A percentile compares a stretch with the other conserved stretches of the same genome.
phyloP scores from a whole-genome alignment of 208 protist genomes.

The Polymyxa betae region DNA sequence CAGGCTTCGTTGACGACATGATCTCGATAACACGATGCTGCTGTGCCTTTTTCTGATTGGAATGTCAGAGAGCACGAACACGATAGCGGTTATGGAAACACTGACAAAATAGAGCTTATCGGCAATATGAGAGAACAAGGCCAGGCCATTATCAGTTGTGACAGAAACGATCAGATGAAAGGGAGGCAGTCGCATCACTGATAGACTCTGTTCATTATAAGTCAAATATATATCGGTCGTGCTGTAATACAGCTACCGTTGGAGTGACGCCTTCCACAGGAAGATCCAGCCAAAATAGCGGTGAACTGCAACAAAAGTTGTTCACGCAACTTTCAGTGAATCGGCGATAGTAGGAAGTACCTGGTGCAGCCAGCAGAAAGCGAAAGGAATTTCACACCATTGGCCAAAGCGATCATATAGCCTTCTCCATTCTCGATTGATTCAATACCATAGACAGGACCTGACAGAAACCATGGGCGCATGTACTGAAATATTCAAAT shows the following conservation, averaged over 20 bases:
- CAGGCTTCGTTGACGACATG: neutral
- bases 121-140: neutral
- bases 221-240: neutral
- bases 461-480: neutral
- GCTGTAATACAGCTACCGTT: neutral
- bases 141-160: neutral
- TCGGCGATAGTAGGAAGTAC: neutral
- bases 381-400: neutral
- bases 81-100: neutral
- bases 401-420: neutral
- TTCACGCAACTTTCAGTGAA: neutral
- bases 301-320: neutral
- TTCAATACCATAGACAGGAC: constrained; percentile 25
- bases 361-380: neutral
- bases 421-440: neutral
- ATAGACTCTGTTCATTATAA: neutral
- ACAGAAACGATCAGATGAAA: neutral
- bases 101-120: neutral
- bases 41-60: neutral
- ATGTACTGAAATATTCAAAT: neutral
- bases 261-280: neutral
- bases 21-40: neutral
- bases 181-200: neutral
- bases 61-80: neutral
- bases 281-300: constrained; percentile 40